These are phyloP conservation scores for Fusarium sp. DNA, from an alignment of 2,329 filamentous ascomycete species.

Conservation along the genomic window DNA sequence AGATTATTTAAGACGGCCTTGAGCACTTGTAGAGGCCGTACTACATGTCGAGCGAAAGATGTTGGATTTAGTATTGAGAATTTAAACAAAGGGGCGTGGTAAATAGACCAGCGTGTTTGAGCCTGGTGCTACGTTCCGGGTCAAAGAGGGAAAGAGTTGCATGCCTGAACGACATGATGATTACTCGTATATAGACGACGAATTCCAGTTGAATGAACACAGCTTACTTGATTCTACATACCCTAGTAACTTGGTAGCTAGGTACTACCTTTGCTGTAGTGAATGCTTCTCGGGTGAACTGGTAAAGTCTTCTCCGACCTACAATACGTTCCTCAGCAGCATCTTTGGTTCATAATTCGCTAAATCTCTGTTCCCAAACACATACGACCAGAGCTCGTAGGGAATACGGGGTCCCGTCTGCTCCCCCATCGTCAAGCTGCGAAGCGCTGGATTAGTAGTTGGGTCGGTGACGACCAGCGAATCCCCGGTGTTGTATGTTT, in stretches of 20 bases:
- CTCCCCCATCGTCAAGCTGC: constrained; percentile 19
- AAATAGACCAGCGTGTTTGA: constrained; percentile 29
- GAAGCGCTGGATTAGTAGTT: constrained; percentile 26
- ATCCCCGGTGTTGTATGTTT: constrained; percentile 26
- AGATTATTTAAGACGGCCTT: constrained; percentile 23
- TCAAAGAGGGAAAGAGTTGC: constrained; percentile 33
- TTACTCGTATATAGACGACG: constrained; percentile 39
- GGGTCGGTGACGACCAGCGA: constrained; percentile 23
- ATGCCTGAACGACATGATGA: constrained; percentile 39
- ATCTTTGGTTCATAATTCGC: background rate
- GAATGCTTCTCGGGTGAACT: background rate
- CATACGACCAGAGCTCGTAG: constrained; percentile 25
- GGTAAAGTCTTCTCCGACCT: background rate
- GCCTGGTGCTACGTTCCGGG: constrained; percentile 31
- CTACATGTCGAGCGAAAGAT: constrained; percentile 38
- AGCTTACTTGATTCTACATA: background rate
- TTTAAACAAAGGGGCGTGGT: constrained; percentile 26
- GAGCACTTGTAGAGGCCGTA: constrained; percentile 19
- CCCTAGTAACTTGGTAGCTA: background rate
- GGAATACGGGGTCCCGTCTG: constrained; percentile 14
- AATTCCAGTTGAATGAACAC: constrained; percentile 30
- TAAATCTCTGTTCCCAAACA: background rate
- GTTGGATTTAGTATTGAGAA: constrained; percentile 39
- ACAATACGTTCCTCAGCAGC: background rate
- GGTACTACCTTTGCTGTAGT: background rate